Conservation (phyloP, 164 flowering plant species). For the Umbellularia californica region DNA sequence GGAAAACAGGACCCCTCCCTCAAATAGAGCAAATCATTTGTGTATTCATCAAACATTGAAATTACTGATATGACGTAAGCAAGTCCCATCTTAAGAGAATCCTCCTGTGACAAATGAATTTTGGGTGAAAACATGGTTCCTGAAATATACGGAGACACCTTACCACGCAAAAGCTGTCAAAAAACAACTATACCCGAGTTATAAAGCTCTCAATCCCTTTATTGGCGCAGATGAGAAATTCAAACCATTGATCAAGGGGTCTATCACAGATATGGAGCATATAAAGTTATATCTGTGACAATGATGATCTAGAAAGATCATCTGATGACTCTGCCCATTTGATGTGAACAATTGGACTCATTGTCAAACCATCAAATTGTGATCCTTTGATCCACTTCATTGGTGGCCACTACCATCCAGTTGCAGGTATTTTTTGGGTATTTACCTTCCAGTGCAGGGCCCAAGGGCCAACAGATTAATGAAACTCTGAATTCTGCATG, state of each 20-base stretch:
- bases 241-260: neutral
- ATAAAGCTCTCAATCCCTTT: neutral
- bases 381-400: no score
- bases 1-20: conserved; percentile 84
- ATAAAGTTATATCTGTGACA: no score
- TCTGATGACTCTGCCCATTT: no score
- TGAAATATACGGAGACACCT: neutral
- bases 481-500: no score
- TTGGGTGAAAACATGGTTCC: neutral
- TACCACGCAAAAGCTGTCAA: neutral
- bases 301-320: no score
- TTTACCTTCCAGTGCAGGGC: no score
- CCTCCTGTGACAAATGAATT: conserved; percentile 44
- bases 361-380: no score
- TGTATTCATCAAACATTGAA: conserved; percentile 78
- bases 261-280: neutral
- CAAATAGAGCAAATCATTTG: conserved; percentile 76
- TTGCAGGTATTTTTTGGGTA: no score
- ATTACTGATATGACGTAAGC: conserved; percentile 62
- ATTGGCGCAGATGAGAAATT: neutral
- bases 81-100: conserved; percentile 62
- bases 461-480: no score
- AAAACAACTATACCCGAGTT: neutral
- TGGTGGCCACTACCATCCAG: no score
- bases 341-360: no score